Evolutionary conservation across 75 land plant genomes (phyloP).

Genomic region (Pinus taeda): DNA sequence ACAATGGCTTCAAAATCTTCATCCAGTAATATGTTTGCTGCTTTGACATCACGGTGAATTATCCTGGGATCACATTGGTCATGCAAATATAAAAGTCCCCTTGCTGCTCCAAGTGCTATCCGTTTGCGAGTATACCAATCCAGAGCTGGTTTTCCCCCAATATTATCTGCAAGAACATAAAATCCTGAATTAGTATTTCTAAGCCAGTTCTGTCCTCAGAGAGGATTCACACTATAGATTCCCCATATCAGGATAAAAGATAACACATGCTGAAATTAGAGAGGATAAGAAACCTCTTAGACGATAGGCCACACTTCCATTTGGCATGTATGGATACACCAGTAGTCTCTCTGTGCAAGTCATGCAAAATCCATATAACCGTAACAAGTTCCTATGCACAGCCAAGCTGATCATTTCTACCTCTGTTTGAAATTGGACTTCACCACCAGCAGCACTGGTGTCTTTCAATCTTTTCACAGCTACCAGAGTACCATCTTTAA

Average conservation of each 20-base stretch:
- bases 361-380: slow-evolving; percentile 58
- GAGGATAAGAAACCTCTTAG: slow-evolving; percentile 38
- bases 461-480: slow-evolving; percentile 70
- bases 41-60: slow-evolving; percentile 92
- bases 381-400: slow-evolving; percentile 60
- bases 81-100: slow-evolving; percentile 81
- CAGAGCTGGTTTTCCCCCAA: slow-evolving; percentile 48
- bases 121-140: slow-evolving; percentile 73
- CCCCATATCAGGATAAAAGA: not conserved
- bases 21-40: slow-evolving; percentile 89
- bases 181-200: slow-evolving; percentile 1
- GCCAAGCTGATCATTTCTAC: slow-evolving; percentile 82
- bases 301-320: slow-evolving; percentile 75
- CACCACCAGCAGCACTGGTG: slow-evolving; percentile 45
- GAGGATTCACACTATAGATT: not conserved
- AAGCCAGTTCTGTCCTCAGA: not conserved
- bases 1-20: slow-evolving; percentile 88
- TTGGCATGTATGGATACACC: slow-evolving; percentile 75
- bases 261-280: not conserved
- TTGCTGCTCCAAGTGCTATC: slow-evolving; percentile 81
- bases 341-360: slow-evolving; percentile 63
- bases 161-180: slow-evolving; percentile 33
- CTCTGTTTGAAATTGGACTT: slow-evolving; percentile 63
- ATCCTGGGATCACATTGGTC: slow-evolving; percentile 93
- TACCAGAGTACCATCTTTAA: slow-evolving; percentile 42